Percentiles rank a stretch among this genome's conserved stretches.
phyloP scores from a whole-genome alignment of 208 protist species.

The Leishmania mexicana region DNA sequence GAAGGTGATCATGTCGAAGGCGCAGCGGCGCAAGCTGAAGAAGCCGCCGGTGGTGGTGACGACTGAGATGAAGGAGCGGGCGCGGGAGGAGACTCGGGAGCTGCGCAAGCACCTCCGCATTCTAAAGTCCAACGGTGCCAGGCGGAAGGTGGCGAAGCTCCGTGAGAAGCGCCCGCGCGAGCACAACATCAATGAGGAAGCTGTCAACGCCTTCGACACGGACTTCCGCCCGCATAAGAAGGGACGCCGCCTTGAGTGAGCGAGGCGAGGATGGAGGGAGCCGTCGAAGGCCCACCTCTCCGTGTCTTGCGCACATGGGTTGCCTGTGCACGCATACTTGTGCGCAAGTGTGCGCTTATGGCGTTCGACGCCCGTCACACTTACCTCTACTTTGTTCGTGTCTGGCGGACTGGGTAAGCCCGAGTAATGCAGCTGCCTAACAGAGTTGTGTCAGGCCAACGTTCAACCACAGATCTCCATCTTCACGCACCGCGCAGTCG shows the following conservation, averaged over 20 bases:
- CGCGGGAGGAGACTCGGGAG: conserved; percentile 76
- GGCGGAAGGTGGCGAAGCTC: conserved; percentile 80
- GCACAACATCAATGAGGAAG: conserved; percentile 62
- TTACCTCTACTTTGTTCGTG: neutral
- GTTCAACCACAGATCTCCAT: neutral
- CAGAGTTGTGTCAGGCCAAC: neutral
- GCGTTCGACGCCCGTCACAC: neutral
- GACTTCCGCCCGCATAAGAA: conserved; percentile 74
- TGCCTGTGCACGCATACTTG: neutral
- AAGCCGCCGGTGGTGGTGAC: conserved; percentile 76
- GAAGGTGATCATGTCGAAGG: conserved; percentile 78
- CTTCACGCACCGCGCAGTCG: neutral
- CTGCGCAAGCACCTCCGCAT: conserved; percentile 84
- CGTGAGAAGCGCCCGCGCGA: conserved; percentile 76
- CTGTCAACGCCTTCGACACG: conserved; percentile 53
- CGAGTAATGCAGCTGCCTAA: neutral
- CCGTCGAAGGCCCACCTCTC: neutral
- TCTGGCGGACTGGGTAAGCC: neutral
- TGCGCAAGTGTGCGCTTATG: neutral
- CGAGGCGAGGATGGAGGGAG: neutral
- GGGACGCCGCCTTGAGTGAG: conserved; percentile 66
- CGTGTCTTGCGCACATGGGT: neutral
- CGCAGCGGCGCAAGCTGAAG: conserved; percentile 79
- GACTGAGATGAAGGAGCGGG: conserved; percentile 77
- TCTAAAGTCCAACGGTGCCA: conserved; percentile 87